These are phyloP conservation scores for Colletotrichum sp. DNA, from an alignment of 2,329 filamentous ascomycete species.

Conservation along the genomic window DNA sequence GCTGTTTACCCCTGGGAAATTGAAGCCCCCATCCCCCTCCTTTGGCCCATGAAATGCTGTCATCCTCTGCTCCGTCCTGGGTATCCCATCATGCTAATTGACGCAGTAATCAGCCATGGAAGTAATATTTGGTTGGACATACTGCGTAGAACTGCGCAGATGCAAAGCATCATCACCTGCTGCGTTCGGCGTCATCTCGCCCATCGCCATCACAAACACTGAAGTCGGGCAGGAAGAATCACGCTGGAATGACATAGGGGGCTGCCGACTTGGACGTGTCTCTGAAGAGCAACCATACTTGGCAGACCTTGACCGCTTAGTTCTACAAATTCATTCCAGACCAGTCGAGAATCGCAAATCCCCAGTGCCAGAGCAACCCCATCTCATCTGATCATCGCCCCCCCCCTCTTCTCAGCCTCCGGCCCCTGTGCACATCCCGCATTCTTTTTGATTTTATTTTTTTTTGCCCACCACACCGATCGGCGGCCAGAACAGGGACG, in stretches of 20 bases:
- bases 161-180: neutral
- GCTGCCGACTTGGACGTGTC: neutral
- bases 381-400: constrained; percentile 16
- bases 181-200: neutral
- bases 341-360: constrained; percentile 6
- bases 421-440: constrained; percentile 19
- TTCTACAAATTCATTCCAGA: constrained; percentile 10
- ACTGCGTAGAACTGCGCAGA: neutral
- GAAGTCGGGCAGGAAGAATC: neutral
- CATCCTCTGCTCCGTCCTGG: neutral
- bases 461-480: neutral
- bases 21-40: neutral
- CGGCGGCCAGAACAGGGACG: neutral
- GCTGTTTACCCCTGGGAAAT: neutral
- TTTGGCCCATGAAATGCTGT: neutral
- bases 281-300: neutral
- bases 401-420: neutral
- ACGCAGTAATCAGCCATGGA: neutral
- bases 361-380: constrained; percentile 8
- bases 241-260: neutral
- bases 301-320: neutral
- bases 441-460: neutral
- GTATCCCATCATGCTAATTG: neutral
- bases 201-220: neutral
- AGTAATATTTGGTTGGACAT: neutral